Conservation (phyloP, 352 stramenopile genomes). For the Vaucheria bursata region DNA sequence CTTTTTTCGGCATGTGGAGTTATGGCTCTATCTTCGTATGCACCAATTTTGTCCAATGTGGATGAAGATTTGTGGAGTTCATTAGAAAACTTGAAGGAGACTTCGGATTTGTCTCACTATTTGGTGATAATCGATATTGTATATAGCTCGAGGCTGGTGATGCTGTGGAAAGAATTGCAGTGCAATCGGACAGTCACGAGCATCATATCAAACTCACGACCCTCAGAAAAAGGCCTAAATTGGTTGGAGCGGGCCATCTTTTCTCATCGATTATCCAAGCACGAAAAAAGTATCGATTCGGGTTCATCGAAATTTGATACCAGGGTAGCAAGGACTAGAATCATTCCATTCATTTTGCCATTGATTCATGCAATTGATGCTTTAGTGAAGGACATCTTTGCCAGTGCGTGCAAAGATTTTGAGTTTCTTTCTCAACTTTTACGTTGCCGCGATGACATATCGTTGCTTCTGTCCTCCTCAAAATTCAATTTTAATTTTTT, state of each 20-base stretch:
- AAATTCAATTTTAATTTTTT: background rate
- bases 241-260: too few relatives aligned
- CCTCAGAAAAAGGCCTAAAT: background rate
- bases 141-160: background rate
- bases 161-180: background rate
- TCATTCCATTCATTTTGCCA: background rate
- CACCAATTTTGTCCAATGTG: background rate
- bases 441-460: background rate
- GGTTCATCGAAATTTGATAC: too few relatives aligned
- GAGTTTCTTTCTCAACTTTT: background rate
- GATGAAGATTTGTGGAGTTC: constrained; percentile 6
- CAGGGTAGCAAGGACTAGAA: background rate
- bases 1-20: background rate
- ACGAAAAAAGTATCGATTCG: too few relatives aligned
- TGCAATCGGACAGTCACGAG: background rate
- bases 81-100: too few relatives aligned
- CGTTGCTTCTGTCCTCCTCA: constrained; percentile 3
- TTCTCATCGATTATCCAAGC: too few relatives aligned
- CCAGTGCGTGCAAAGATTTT: background rate
- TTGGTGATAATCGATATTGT: background rate
- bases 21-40: background rate
- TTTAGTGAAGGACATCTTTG: background rate
- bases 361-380: background rate
- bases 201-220: background rate
- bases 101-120: too few relatives aligned